phyloP scores from a whole-genome alignment of 768 basidiomycete genomes.

The Imleria badia region DNA sequence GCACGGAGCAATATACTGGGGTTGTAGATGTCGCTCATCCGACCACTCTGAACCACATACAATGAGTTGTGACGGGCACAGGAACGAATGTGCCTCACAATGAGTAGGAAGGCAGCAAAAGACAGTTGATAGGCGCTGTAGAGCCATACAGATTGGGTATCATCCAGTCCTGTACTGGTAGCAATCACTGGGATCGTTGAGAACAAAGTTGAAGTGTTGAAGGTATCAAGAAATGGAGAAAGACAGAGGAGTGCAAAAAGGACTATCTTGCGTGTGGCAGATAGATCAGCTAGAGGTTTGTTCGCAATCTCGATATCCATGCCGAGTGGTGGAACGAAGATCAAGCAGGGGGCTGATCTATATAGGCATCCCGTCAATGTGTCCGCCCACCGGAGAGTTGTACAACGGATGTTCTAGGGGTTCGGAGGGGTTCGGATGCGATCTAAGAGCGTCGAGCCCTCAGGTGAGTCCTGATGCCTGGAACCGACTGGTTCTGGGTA shows the following conservation, averaged over 20 bases:
- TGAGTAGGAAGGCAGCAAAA: neutral
- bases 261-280: neutral
- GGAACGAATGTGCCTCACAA: neutral
- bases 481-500: no score
- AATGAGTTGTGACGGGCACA: neutral
- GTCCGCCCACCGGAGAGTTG: no score
- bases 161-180: neutral
- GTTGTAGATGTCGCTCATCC: neutral
- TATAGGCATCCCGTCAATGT: no score
- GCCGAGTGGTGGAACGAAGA: neutral
- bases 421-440: no score
- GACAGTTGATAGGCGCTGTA: neutral
- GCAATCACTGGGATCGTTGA: neutral
- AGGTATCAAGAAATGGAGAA: neutral
- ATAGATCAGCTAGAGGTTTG: neutral
- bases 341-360: no score
- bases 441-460: no score
- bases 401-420: no score
- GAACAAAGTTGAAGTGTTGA: neutral
- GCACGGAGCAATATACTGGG: neutral
- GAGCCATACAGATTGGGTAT: neutral
- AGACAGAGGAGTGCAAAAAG: neutral
- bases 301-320: neutral
- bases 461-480: no score
- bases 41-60: neutral